A percentile compares a stretch with the other conserved stretches of the same genome.
phyloP scores from a whole-genome alignment of 2,329 filamentous ascomycete genomes.

The Fusarium ramigenum region DNA sequence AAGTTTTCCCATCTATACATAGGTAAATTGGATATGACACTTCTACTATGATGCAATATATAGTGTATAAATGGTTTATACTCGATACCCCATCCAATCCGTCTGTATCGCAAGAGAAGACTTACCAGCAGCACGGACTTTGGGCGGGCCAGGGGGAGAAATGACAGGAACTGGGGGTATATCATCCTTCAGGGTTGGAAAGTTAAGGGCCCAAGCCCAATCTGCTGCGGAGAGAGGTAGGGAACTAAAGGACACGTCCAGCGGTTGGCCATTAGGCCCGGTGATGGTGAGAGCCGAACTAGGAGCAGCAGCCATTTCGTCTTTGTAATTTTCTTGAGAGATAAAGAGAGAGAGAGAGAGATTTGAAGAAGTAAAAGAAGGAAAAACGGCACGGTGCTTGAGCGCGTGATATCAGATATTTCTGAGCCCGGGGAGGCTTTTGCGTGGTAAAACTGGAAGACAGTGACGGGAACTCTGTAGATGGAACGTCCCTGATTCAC shows the following conservation, averaged over 20 bases:
- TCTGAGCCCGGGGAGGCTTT: neutral
- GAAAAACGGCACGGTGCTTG: no score
- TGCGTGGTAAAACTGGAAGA: neutral
- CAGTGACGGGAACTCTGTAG: neutral
- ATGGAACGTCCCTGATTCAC: neutral
- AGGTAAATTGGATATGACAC: no score
- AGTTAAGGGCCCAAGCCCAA: neutral
- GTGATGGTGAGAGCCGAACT: neutral
- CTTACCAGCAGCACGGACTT: neutral
- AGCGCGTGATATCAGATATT: neutral
- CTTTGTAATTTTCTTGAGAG: neutral
- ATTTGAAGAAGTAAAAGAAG: neutral
- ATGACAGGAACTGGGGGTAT: neutral
- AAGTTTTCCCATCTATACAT: no score
- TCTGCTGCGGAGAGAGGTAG: neutral
- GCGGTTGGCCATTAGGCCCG: neutral
- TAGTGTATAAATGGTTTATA: no score
- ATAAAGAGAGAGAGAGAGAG: neutral
- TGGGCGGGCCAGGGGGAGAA: accelerated
- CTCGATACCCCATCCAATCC: no score
- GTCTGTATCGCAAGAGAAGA: no score
- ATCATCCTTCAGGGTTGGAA: accelerated
- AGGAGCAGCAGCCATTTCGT: neutral
- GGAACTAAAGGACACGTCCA: no score
- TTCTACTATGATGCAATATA: no score